phyloP scores from a whole-genome alignment of 2,329 filamentous ascomycete species.

The Arthrobotrys conoides region DNA sequence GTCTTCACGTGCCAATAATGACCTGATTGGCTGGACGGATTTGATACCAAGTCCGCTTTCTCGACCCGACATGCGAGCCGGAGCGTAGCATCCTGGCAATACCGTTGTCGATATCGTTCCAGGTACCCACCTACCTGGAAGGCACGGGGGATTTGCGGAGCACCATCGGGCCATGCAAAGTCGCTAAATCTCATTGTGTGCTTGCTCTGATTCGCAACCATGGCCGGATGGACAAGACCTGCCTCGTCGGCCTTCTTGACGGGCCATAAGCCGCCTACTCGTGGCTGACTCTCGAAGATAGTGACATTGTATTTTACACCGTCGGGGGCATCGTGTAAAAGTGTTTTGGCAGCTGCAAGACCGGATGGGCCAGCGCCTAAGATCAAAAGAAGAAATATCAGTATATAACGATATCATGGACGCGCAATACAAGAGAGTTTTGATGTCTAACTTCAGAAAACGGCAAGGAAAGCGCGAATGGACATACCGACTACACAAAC shows the following conservation, averaged over 20 bases:
- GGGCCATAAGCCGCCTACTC: conserved; percentile 85
- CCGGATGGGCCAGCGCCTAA: conserved; percentile 79
- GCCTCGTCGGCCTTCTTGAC: conserved; percentile 69
- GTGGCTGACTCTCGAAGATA: conserved; percentile 77
- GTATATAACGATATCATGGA: neutral
- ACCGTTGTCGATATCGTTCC: conserved; percentile 74
- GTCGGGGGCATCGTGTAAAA: conserved; percentile 74
- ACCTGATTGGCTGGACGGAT: conserved; percentile 43
- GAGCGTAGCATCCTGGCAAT: conserved; percentile 71
- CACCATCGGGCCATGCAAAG: conserved; percentile 76
- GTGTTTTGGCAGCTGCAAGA: conserved; percentile 79
- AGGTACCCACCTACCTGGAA: conserved; percentile 84
- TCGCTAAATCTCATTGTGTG: conserved; percentile 83
- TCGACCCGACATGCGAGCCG: conserved; percentile 71
- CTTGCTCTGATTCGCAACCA: conserved; percentile 80
- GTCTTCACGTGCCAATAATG: conserved; percentile 69
- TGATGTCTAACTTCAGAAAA: neutral
- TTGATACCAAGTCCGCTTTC: conserved; percentile 66
- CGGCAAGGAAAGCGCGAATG: conserved; percentile 33
- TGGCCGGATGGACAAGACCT: conserved; percentile 76
- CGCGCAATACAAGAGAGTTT: neutral
- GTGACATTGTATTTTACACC: conserved; percentile 75
- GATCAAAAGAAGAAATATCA: neutral
- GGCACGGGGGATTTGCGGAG: conserved; percentile 79
- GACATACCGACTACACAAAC: conserved; percentile 72